These are phyloP conservation scores for Areca catechu DNA, from an alignment of 176 grass and related monocot genomes.

Conservation along the genomic window DNA sequence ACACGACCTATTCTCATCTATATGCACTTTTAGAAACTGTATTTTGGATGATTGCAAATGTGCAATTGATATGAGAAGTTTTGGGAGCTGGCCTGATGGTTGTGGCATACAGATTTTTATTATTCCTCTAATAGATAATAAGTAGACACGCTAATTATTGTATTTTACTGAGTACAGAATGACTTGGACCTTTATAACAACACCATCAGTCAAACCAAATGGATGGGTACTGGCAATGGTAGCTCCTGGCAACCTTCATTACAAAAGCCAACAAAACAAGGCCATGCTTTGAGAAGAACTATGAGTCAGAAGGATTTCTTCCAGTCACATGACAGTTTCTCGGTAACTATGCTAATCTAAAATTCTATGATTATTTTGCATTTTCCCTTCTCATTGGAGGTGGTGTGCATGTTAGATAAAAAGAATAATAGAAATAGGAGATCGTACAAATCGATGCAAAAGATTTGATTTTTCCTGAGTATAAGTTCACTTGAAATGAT, in stretches of 20 bases:
- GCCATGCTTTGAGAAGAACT: slow-evolving; percentile 41
- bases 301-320: slow-evolving; percentile 72
- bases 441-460: no score
- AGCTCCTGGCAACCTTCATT: slow-evolving; percentile 24
- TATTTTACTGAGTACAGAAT: slow-evolving; percentile 39
- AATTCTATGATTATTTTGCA: neutral
- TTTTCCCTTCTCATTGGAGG: neutral
- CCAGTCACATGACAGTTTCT: slow-evolving; percentile 56
- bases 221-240: slow-evolving; percentile 28
- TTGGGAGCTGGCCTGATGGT: no score
- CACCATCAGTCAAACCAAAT: slow-evolving; percentile 20
- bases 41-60: no score
- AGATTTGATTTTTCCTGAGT: no score
- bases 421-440: neutral
- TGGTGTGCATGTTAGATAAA: neutral
- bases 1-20: no score
- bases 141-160: neutral
- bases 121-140: neutral
- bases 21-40: no score
- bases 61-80: no score
- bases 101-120: neutral
- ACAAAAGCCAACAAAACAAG: slow-evolving; percentile 48
- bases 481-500: no score
- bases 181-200: slow-evolving; percentile 41
- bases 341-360: slow-evolving; percentile 26